A percentile compares a stretch with the other conserved stretches of the same genome.
These are phyloP conservation scores for Lycium barbarum DNA, from an alignment of 257 asterid genomes.

Conservation along the genomic window DNA sequence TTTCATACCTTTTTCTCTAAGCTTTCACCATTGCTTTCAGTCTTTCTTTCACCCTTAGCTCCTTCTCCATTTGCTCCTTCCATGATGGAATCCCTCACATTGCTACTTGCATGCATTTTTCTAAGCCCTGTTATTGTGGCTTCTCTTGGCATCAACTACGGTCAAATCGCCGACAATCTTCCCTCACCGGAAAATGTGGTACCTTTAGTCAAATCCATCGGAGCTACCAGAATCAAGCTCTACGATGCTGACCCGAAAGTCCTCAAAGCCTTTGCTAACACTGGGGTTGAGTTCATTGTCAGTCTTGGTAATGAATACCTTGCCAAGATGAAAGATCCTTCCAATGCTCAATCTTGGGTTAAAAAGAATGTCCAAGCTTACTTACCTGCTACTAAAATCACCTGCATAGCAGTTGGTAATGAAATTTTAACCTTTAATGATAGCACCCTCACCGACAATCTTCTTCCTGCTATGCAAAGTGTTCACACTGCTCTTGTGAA, in stretches of 20 bases:
- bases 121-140: slow-evolving; percentile 29
- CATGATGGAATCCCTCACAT: not conserved
- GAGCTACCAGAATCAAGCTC: slow-evolving; percentile 73
- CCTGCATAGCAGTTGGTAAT: slow-evolving; percentile 80
- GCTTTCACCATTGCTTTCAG: not conserved
- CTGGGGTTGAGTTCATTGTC: slow-evolving; percentile 75
- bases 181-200: slow-evolving; percentile 71
- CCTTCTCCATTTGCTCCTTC: not conserved
- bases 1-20: not conserved
- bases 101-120: not conserved
- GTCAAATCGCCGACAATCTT: slow-evolving; percentile 82
- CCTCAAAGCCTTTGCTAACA: slow-evolving; percentile 81
- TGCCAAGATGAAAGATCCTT: slow-evolving; percentile 57
- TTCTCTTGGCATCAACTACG: slow-evolving; percentile 80
- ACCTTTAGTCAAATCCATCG: slow-evolving; percentile 72
- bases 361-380: slow-evolving; percentile 62
- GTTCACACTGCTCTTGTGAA: slow-evolving; percentile 63
- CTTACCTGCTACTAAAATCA: slow-evolving; percentile 74
- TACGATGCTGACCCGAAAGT: slow-evolving; percentile 82
- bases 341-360: slow-evolving; percentile 69
- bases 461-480: slow-evolving; percentile 81
- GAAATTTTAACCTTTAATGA: slow-evolving; percentile 76
- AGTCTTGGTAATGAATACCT: slow-evolving; percentile 71
- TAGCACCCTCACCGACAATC: slow-evolving; percentile 54
- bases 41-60: not conserved